phyloP scores from a whole-genome alignment of 164 flowering plant species.

The Houttuynia cordata region DNA sequence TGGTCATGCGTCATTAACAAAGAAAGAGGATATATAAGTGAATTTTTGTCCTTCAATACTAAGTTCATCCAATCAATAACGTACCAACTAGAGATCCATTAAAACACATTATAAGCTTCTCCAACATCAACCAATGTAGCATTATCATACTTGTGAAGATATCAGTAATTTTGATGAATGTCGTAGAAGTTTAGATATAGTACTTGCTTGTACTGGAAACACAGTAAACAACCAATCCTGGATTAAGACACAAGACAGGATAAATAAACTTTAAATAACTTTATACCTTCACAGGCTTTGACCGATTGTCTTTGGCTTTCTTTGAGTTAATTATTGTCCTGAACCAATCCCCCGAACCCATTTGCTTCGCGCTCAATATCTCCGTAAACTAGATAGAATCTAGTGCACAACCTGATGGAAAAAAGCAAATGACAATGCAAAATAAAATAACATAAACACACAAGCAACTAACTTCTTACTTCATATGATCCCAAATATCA shows the following conservation, averaged over 20 bases:
- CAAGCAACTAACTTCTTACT: not conserved
- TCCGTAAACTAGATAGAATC: conserved; percentile 2
- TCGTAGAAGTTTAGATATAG: not conserved
- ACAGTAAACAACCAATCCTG: not conserved
- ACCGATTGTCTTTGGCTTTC: conserved; percentile 39
- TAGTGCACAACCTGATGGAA: conserved; percentile 15
- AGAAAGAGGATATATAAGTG: not conserved
- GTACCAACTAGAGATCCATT: not conserved
- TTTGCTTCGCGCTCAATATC: conserved; percentile 10
- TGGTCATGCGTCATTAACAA: too few species aligned
- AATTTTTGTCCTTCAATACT: not conserved
- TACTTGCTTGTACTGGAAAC: not conserved
- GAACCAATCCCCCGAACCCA: conserved; percentile 87
- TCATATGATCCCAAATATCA: not conserved
- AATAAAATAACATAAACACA: not conserved
- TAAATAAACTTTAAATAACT: not conserved
- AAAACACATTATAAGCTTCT: not conserved
- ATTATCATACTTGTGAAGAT: not conserved
- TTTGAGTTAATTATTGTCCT: conserved; percentile 52
- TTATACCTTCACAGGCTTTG: conserved; percentile 17
- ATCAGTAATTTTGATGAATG: not conserved
- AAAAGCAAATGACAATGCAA: not conserved
- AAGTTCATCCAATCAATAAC: not conserved
- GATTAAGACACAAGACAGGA: not conserved
- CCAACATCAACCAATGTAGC: not conserved